Conservation (phyloP, 2,329 filamentous ascomycete genomes). For the Lecanicillium sp. region DNA sequence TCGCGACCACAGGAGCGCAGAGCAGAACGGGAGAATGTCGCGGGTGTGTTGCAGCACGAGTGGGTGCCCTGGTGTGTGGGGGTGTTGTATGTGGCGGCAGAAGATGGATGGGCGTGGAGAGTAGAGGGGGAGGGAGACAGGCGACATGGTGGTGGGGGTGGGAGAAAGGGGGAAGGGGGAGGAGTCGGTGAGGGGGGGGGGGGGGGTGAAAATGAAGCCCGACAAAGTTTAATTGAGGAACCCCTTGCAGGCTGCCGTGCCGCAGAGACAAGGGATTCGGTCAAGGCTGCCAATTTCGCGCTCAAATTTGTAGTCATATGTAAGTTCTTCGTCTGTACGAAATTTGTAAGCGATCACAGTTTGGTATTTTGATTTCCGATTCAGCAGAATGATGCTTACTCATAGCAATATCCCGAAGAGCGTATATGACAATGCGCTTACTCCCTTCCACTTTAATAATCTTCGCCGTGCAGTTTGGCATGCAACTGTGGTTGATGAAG, state of each 20-base stretch:
- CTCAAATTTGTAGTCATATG: constrained; percentile 99
- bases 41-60: too few relatives aligned
- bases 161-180: too few relatives aligned
- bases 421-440: constrained; percentile 98
- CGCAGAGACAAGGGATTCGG: constrained; percentile 94
- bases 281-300: constrained; percentile 91
- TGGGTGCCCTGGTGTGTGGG: too few relatives aligned
- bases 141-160: too few relatives aligned
- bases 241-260: constrained; percentile 92
- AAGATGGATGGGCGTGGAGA: too few relatives aligned
- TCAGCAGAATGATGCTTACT: constrained; percentile 71
- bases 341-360: constrained; percentile 9
- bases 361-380: background rate
- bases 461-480: constrained; percentile 97
- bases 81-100: too few relatives aligned
- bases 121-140: too few relatives aligned
- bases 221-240: constrained; percentile 76
- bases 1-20: too few relatives aligned
- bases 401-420: constrained; percentile 85
- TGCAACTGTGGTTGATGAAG: constrained; percentile 98
- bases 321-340: constrained; percentile 84
- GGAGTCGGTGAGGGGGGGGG: too few relatives aligned
- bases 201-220: too few relatives aligned
- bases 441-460: constrained; percentile 98
- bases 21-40: too few relatives aligned